Evolutionary conservation across 768 basidiomycete species (phyloP), one percentile per base, ranked within the genome.

Genomic region (Asterophora parasitica): DNA sequence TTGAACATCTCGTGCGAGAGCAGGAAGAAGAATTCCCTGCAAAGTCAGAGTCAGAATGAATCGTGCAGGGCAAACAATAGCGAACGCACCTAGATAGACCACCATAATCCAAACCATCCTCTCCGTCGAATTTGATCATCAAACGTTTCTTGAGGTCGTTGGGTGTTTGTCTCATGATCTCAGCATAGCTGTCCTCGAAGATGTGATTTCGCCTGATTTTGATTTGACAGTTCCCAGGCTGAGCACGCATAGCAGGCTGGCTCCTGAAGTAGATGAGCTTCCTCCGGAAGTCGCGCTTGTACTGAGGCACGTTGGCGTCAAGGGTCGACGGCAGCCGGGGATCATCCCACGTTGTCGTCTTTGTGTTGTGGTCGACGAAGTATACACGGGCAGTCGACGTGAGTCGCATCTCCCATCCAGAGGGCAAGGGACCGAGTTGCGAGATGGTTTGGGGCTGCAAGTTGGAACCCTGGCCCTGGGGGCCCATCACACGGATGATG

Each of bases 1-100:
- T 98, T 96, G 77, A 99, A 98, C 96, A 99, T 98, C 70, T 98
- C 96, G 66, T 99, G 96, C 28, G 95, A 98, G 40, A 99, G 79
- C 49, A 99, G 73, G 88, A 98, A 99, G 79, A 99, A 99, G 77
- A 98, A 99, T 71, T 99, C 96, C 75, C 94, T 95, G 68, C 36
- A 49, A 5, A 7, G 10, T 35, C 15, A 38, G 34, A 20, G 36
- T 51, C 3, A 40, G 47, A 49, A 26, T 12, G 30, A 51, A 17
- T 16, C 13, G 26, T 16, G 38, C 9, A 11, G 60, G 48, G 16
- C n/a, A 36, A 20, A 1, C 30, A 44, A 34, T 4, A 39, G 17
- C 33, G 17, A 35, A 68, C 81, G 31, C 58, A 92, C 92, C 95
- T 85, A 33, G 94, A 96, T 48, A 98, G 71, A 67, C 96, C 96